Evolutionary conservation across 495 filamentous ascomycete species (phyloP).

Genomic region (Penicillium paxilli): DNA sequence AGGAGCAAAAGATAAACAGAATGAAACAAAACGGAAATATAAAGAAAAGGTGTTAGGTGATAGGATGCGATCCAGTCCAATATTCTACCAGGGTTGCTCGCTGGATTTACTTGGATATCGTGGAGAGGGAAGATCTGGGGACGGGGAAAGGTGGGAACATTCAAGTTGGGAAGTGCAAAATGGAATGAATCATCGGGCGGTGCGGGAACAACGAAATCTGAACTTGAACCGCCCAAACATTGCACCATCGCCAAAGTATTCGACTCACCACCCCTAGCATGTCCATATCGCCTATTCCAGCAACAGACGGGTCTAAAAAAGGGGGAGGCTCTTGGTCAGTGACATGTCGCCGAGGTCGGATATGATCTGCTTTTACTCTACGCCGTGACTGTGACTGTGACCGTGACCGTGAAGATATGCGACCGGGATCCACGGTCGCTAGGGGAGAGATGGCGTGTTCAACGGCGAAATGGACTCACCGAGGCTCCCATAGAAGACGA

Average conservation of each 20-base stretch:
- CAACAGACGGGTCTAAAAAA: conserved; percentile 17
- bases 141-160: too few species aligned
- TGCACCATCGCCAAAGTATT: conserved; percentile 31
- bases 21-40: too few species aligned
- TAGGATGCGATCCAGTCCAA: neutral
- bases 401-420: too few species aligned
- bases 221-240: conserved; percentile 11
- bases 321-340: neutral
- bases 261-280: conserved; percentile 33
- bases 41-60: too few species aligned
- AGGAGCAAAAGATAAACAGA: neutral
- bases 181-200: conserved; percentile 22
- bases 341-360: neutral
- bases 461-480: conserved; percentile 24
- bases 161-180: neutral
- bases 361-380: neutral
- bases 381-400: too few species aligned
- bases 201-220: conserved; percentile 14
- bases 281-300: conserved; percentile 13
- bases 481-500: conserved; percentile 39
- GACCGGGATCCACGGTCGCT: too few species aligned
- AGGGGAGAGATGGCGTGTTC: neutral
- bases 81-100: neutral
- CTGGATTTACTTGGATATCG: neutral
- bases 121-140: neutral